These are phyloP conservation scores for Beauveria asiatica DNA, from an alignment of 2,329 filamentous ascomycete species.

Conservation along the genomic window DNA sequence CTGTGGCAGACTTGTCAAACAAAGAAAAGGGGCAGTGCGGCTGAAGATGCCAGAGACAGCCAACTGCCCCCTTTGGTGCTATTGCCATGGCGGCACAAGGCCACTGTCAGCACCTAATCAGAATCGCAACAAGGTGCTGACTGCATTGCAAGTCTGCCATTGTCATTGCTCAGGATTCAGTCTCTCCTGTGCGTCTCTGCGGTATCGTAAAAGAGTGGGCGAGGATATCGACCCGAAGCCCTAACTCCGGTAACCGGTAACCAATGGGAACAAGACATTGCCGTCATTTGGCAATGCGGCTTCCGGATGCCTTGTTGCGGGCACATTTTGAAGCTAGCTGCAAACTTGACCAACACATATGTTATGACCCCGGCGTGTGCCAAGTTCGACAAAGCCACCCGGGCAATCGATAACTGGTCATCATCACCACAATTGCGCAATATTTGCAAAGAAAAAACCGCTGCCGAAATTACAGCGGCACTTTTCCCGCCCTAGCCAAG, in stretches of 20 bases:
- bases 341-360: no score
- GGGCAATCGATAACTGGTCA: no score
- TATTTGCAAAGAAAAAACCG: no score
- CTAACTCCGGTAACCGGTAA: background rate
- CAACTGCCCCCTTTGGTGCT: background rate
- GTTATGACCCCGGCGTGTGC: no score
- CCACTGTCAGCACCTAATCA: constrained; percentile 8
- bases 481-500: no score
- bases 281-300: background rate
- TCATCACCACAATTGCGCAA: no score
- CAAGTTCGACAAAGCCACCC: no score
- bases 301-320: background rate
- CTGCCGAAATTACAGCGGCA: no score
- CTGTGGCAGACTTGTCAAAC: no score
- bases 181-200: background rate
- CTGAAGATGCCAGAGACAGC: background rate
- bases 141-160: background rate
- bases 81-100: background rate
- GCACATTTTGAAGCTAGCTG: background rate
- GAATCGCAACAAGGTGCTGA: background rate
- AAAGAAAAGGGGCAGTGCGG: background rate
- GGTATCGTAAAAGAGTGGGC: background rate
- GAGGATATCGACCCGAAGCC: background rate
- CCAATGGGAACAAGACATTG: background rate
- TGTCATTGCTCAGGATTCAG: background rate